Evolutionary conservation across 2,329 filamentous ascomycete species (phyloP).

Genomic region (Xylariaceae sp.): DNA sequence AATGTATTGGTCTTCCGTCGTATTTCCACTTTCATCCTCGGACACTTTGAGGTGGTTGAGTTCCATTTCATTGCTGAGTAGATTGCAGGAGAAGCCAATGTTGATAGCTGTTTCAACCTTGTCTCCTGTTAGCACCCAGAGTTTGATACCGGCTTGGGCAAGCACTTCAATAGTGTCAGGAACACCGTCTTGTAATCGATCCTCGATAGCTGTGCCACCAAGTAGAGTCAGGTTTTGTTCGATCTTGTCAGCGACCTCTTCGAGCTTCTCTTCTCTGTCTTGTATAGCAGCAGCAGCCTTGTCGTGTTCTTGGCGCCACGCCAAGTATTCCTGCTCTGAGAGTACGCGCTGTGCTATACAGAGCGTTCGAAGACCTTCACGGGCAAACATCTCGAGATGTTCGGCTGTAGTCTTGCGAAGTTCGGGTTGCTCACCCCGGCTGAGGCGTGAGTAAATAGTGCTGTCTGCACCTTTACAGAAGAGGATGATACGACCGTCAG

Average conservation of each 20-base stretch:
- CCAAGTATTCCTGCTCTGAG: slow-evolving; percentile 74
- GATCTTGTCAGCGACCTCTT: slow-evolving; percentile 83
- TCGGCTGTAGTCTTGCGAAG: slow-evolving; percentile 81
- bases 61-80: slow-evolving; percentile 97
- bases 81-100: slow-evolving; percentile 97
- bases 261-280: slow-evolving; percentile 88
- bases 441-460: slow-evolving; percentile 90
- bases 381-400: slow-evolving; percentile 93
- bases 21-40: slow-evolving; percentile 59
- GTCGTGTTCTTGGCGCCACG: slow-evolving; percentile 85
- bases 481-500: slow-evolving; percentile 79
- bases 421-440: slow-evolving; percentile 78
- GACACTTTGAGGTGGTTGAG: slow-evolving; percentile 83
- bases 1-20: slow-evolving; percentile 46
- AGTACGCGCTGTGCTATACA: slow-evolving; percentile 86
- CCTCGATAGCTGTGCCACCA: slow-evolving; percentile 94
- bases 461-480: slow-evolving; percentile 98
- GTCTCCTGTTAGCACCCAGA: slow-evolving; percentile 97
- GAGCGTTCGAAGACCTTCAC: slow-evolving; percentile 89
- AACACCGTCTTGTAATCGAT: slow-evolving; percentile 92
- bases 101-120: slow-evolving; percentile 99
- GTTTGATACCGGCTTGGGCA: slow-evolving; percentile 90
- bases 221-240: slow-evolving; percentile 85
- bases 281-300: slow-evolving; percentile 77
- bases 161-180: slow-evolving; percentile 92